Evolutionary conservation across 768 basidiomycete species (phyloP).

Genomic region (Brasilioporus rufonigricans): DNA sequence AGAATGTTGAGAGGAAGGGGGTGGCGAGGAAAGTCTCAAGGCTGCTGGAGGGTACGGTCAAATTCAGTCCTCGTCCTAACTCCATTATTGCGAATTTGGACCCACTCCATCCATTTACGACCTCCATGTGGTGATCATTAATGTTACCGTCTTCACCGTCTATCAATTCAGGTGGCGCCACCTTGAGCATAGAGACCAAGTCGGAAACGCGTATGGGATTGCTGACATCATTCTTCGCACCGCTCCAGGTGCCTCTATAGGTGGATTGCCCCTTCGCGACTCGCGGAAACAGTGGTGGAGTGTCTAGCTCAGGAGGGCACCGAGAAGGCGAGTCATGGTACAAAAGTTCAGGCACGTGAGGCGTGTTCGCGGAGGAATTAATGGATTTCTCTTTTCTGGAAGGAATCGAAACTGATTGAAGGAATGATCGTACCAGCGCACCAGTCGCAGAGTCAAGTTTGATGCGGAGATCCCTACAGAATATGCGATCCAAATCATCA

Average conservation of each 20-base stretch:
- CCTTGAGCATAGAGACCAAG: conserved; percentile 25
- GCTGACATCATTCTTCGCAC: neutral
- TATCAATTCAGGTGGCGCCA: conserved; percentile 24
- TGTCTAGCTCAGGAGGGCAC: conserved; percentile 26
- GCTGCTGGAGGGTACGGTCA: conserved; percentile 13
- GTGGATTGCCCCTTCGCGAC: conserved; percentile 4
- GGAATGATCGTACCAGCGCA: conserved; percentile 22
- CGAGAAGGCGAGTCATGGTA: conserved; percentile 28
- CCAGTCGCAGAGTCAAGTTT: conserved; percentile 28
- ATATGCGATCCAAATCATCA: neutral
- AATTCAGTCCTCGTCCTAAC: conserved; percentile 5
- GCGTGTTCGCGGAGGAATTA: conserved; percentile 11
- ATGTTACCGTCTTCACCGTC: conserved; percentile 45
- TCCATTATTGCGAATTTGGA: conserved; percentile 12
- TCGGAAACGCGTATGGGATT: conserved; percentile 23
- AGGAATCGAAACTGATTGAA: conserved; percentile 28
- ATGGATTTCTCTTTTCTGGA: conserved; percentile 9
- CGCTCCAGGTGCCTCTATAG: neutral
- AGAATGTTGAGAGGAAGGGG: conserved; percentile 34
- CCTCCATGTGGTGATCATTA: conserved; percentile 48
- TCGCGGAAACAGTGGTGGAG: conserved; percentile 49
- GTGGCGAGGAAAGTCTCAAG: conserved; percentile 43
- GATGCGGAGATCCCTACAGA: conserved; percentile 32
- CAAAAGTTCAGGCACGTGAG: conserved; percentile 31
- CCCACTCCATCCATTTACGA: conserved; percentile 68